Percentiles rank a stretch among this genome's conserved stretches.
phyloP scores from a whole-genome alignment of 169 alveolate species.

The Babesia gibsoni region DNA sequence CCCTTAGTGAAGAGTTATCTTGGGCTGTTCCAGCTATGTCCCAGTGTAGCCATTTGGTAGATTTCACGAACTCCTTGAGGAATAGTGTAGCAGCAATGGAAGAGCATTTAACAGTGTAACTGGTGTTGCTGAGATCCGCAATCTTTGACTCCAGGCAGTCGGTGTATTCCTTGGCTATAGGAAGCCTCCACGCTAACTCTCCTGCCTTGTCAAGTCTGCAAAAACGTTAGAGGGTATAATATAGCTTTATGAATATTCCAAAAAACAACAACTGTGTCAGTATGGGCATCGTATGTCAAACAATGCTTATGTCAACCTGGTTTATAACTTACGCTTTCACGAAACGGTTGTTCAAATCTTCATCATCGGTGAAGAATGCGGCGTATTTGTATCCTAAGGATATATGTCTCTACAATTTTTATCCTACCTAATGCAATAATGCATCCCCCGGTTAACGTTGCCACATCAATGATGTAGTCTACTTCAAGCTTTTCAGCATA shows the following conservation, averaged over 20 bases:
- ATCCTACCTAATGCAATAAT: constrained; percentile 82
- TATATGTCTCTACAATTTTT: constrained; percentile 7
- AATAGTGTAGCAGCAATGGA: constrained; percentile 91
- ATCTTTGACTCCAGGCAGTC: constrained; percentile 76
- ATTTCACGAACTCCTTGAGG: constrained; percentile 85
- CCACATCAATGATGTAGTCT: constrained; percentile 86
- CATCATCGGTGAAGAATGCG: constrained; percentile 51
- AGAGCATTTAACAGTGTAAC: constrained; percentile 73
- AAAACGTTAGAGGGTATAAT: not conserved
- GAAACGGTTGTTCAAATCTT: constrained; percentile 24
- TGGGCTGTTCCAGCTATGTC: constrained; percentile 95
- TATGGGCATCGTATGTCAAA: no score
- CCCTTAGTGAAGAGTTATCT: constrained; percentile 65
- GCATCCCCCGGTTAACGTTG: constrained; percentile 95
- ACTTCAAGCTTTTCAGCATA: constrained; percentile 86
- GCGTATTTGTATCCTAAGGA: constrained; percentile 37
- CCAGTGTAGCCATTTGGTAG: constrained; percentile 89
- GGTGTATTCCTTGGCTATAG: constrained; percentile 81
- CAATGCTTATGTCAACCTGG: no score
- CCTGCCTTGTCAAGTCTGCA: constrained; percentile 66
- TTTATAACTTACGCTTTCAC: constrained; percentile 49
- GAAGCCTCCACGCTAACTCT: constrained; percentile 87
- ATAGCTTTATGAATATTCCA: constrained; percentile 39
- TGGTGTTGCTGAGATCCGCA: constrained; percentile 87
- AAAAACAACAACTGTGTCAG: constrained; percentile 78